phyloP scores from a whole-genome alignment of 225 moss, liverwort and hornwort genomes.

The Ulota crispa region DNA sequence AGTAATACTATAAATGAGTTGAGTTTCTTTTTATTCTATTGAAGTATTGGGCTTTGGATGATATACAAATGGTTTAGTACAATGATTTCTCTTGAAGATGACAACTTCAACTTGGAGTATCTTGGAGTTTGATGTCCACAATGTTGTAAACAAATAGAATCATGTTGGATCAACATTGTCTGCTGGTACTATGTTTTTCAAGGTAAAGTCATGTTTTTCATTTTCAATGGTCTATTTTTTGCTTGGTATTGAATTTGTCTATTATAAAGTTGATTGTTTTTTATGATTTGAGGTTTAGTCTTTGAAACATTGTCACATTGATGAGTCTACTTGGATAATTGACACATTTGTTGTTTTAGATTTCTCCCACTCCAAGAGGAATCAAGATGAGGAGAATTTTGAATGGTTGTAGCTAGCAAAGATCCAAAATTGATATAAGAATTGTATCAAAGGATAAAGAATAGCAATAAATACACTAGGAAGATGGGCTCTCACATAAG shows the following conservation, averaged over 20 bases:
- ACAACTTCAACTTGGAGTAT: background rate
- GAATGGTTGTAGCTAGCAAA: background rate
- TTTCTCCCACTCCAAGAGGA: background rate
- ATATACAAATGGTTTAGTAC: background rate
- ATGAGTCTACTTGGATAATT: background rate
- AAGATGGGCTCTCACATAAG: background rate
- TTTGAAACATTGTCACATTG: background rate
- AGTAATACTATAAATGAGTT: background rate
- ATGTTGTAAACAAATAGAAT: background rate
- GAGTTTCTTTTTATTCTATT: background rate
- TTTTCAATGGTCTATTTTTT: background rate
- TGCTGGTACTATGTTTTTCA: background rate
- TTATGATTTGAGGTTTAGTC: background rate
- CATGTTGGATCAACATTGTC: background rate
- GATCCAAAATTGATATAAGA: background rate
- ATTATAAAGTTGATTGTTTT: background rate
- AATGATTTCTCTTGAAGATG: background rate
- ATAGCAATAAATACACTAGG: background rate
- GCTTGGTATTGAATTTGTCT: background rate
- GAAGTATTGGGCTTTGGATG: background rate
- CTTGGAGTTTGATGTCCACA: background rate
- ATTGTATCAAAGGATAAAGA: background rate
- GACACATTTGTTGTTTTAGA: background rate
- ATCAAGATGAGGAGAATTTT: background rate
- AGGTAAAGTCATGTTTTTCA: background rate